Base-by-base conservation (phyloP, 768 basidiomycete species). In the Xerocomus potaroensis region DNA sequence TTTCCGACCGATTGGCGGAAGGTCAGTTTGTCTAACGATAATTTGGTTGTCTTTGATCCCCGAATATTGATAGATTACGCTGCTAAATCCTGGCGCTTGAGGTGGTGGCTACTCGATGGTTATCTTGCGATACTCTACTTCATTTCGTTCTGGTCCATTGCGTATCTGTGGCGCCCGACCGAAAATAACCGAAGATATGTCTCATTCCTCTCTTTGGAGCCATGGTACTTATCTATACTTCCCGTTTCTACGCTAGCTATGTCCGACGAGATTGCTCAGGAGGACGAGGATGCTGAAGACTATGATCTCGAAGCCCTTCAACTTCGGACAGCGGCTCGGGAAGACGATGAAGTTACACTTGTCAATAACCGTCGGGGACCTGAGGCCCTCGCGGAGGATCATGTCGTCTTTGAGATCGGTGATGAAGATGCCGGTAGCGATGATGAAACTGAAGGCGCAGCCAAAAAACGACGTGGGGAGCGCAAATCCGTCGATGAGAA, bases 101-200 rank as follows among this genome's bases (percentile, higher is more conserved):
- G 94, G 39, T 99, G 96, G 96, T 92, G 92, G 87, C 73, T 99
- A 6, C 76, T 99, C 33, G 96, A 99, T 59, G 96, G 94, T 15
- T 98, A 91, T 76, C 77, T 98, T 36, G 83, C 89, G 2, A 75
- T 94, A 37, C 80, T 98, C 21, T 98, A 95, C 64, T 77, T 96
- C 37, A 69, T 75, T 23, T 81, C 84, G 27, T 98, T 98, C 65
- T 69, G 72, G 50, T 71, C 79, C 9, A 91, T 97, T 51, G 81
- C 89, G 2, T 96, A 81, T 68, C 73, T 98, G 23, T 99, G 96
- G 95, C 80, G 93, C 29, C 96, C 96, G 22, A 85, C 87, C n/a
- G 79, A 75, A 32, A 81, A 88, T 63, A 93, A 94, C 73, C 77
- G 87, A 71, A 83, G 89, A 84, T 86, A 76, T 70, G 85, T 80